Evolutionary conservation across 2,329 filamentous ascomycete species (phyloP), one percentile per base, ranked within the genome.

Genomic region (Nemania abortiva): DNA sequence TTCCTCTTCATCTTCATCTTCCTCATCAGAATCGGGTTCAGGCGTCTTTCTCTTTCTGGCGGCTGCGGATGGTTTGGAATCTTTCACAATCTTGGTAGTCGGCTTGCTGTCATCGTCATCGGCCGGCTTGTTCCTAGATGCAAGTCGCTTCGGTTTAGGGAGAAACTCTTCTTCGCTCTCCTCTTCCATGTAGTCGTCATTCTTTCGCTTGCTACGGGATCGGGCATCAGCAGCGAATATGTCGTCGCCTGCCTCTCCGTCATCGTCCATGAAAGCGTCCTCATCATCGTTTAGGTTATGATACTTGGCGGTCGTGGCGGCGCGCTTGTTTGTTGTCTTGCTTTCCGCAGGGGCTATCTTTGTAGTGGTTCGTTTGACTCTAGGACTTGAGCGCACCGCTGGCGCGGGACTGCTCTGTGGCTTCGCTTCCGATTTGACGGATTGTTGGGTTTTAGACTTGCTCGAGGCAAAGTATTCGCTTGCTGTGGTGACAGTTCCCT

Each of bases 161-260:
- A 87, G 79, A 29, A 88, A 77, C 56, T 93, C 90, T 37, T 94
- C 91, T 63, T 96, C 93, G 55, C 90, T 91, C 22, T 89, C 89
- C 68, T 92, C 91, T 69, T 92, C 91, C 67, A 88, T 86, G 65
- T 95, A 93, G 62, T 93, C 91, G 76, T 96, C 92, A 49, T 90
- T 90, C 74, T 89, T 91, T 57, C 88, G 85, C 77, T 90, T 93
- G 65, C 87, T 89, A 53, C 87, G 83, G 56, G 87, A 87, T 77
- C 90, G 91, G 39, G 86, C 87, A 72, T 93, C 90, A 3, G 91
- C 90, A 15, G 91, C 92, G 79, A 95, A 95, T 22, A 97, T 94
- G 74, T 97, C 95, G 72, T 94, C 92, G n/a, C 88, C 91, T 2
- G 88, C 90, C 53, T 93, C 89, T 6, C 87, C 85, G 39, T 90